Evolutionary conservation across 805 yeast genomes (phyloP).

Genomic region (Pichia membranifaciens): DNA sequence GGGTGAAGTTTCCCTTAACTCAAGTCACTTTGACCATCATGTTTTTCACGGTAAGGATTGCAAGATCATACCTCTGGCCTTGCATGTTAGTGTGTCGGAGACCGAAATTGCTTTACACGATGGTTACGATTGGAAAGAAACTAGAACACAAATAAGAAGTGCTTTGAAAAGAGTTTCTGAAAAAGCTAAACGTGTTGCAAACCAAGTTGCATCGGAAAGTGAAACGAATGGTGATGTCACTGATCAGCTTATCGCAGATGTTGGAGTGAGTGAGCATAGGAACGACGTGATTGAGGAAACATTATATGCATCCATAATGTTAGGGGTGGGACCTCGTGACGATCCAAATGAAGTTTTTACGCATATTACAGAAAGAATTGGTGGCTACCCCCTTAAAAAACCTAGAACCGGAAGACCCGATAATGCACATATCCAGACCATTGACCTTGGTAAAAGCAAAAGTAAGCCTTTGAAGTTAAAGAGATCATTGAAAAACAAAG

Average conservation of each 20-base stretch:
- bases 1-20: slow-evolving; percentile 16
- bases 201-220: neutral
- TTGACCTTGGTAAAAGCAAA: slow-evolving; percentile 30
- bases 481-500: slow-evolving; percentile 59
- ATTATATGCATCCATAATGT: slow-evolving; percentile 73
- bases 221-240: neutral
- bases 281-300: slow-evolving; percentile 45
- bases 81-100: slow-evolving; percentile 34
- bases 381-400: neutral
- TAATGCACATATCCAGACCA: slow-evolving; percentile 3
- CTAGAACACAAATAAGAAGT: slow-evolving; percentile 59
- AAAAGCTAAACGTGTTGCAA: slow-evolving; percentile 27
- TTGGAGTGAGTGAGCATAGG: neutral
- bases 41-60: neutral
- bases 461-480: slow-evolving; percentile 47
- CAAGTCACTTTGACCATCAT: slow-evolving; percentile 18
- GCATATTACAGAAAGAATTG: neutral
- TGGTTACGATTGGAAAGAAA: slow-evolving; percentile 88
- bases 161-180: slow-evolving; percentile 60
- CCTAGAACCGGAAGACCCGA: neutral
- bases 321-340: slow-evolving; percentile 28
- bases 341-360: slow-evolving; percentile 5
- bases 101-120: slow-evolving; percentile 56
- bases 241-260: neutral
- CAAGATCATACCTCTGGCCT: slow-evolving; percentile 24